phyloP scores from a whole-genome alignment of 78 protist species.

The Trichosphaerium sp. region DNA sequence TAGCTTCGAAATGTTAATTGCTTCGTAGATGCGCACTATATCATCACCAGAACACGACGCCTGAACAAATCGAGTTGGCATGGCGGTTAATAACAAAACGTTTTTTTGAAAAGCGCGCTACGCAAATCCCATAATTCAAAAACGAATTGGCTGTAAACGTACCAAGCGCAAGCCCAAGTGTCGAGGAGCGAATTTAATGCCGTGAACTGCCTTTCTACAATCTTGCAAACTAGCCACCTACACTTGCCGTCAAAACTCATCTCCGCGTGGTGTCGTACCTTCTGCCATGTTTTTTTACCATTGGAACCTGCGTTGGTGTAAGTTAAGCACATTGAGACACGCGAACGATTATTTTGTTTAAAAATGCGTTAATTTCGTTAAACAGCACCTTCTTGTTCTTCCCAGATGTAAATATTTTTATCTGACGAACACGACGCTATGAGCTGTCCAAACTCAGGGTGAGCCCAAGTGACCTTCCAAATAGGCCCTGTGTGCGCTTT shows the following conservation, averaged over 20 bases:
- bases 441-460: conserved; percentile 82
- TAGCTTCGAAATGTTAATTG: conserved; percentile 71
- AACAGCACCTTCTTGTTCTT: conserved; percentile 56
- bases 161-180: conserved; percentile 57
- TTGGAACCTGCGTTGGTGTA: no score
- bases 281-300: no score
- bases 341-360: no score
- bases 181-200: conserved; percentile 68
- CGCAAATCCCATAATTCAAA: not conserved
- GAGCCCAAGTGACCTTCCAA: conserved; percentile 78
- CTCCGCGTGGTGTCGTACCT: no score
- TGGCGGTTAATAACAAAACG: no score
- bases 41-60: conserved; percentile 76
- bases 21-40: conserved; percentile 73
- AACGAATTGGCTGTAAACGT: not conserved
- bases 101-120: no score
- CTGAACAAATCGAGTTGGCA: conserved; percentile 2
- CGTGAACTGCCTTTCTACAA: conserved; percentile 46
- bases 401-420: conserved; percentile 70
- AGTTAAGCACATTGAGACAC: no score
- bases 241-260: no score
- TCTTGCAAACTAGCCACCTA: conserved; percentile 47
- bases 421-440: conserved; percentile 78
- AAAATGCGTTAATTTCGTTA: no score
- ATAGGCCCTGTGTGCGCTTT: conserved; percentile 73